Evolutionary conservation across 495 filamentous ascomycete genomes (phyloP).

Genomic region (Aspergillus diversus): DNA sequence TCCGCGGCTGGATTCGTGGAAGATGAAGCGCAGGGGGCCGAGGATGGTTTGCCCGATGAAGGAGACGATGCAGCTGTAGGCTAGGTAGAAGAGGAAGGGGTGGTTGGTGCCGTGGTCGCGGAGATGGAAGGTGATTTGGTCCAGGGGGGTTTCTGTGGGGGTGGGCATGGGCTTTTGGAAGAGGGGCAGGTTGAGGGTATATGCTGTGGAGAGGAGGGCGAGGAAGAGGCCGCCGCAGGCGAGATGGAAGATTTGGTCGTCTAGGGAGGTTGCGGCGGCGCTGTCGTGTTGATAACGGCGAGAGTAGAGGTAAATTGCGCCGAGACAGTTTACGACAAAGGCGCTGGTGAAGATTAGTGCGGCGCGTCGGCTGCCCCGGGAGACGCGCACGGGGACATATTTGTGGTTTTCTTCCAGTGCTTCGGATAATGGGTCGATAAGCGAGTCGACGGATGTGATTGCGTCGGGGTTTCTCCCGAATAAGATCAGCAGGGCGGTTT

Average conservation of each 20-base stretch:
- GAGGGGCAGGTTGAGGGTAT: not conserved
- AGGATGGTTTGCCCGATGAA: not conserved
- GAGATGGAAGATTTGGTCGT: constrained; percentile 5
- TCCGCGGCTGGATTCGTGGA: not conserved
- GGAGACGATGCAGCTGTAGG: not conserved
- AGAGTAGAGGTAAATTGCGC: constrained; percentile 2
- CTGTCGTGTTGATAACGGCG: not conserved
- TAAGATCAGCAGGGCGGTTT: not conserved
- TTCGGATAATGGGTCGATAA: not conserved
- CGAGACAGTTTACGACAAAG: constrained; percentile 7
- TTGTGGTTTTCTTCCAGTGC: not conserved
- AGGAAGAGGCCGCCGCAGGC: constrained; percentile 2
- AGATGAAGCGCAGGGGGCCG: not conserved
- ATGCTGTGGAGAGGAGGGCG: not conserved
- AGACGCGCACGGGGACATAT: not conserved
- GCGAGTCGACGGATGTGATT: not conserved
- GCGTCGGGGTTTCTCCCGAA: not conserved
- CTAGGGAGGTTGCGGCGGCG: not conserved
- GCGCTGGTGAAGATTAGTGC: not conserved
- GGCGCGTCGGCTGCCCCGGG: not conserved
- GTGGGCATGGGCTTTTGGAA: not conserved
- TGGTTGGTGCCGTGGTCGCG: not conserved
- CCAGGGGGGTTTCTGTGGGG: not conserved
- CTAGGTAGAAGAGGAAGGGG: not conserved
- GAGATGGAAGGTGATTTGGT: not conserved